Evolutionary conservation across 2,329 filamentous ascomycete species (phyloP), one percentile per base, ranked within the genome.

Genomic region (Plectosphaerella sp.): DNA sequence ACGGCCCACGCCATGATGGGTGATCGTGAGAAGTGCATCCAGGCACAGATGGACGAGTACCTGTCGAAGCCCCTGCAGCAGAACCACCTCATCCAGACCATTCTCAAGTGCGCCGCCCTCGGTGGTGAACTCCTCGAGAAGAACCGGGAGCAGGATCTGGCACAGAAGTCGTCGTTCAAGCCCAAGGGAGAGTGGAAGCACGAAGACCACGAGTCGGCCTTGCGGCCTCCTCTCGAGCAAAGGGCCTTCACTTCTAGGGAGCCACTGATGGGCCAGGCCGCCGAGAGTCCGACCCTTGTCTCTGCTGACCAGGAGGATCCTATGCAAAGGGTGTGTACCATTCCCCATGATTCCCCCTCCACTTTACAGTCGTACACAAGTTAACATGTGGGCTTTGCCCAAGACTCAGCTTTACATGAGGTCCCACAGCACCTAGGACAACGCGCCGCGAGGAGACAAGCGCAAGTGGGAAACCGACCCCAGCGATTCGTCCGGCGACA

Each of bases 11-110:
- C 94, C 61, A 99, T 99, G 94, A 86, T 97, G 76, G 94, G 94
- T 58, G 94, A 99, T 65, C 84, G 94, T 48, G 94, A 99, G 69
- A 96, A 96, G 76, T 99, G 94, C 70, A 95, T 99, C 56, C 91
- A 96, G 67, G 94, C 93, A 10, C 91, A 97, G 74, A 99, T 99
- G 94, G 94, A 99, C 68, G 94, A 99, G 70, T 99, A 99, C 66
- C 77, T 99, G 42, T 96, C 93, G 16, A 99, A 99, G 68, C 93
- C 93, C 24, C 77, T 97, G 55, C 95, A 97, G 70, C 93, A 96
- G 66, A 97, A 96, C 67, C 91, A 96, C 68, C 86, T 97, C 64
- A 97, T 97, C 64, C 93, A 97, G 73, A 97, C 92, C 1, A 97
- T 99, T 54, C 82, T 97, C 58, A 96, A 97, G 69, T 97, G 93